These are phyloP conservation scores for Rhododendron williamsianum DNA, from an alignment of 148 eudicot genomes.

Conservation along the genomic window DNA sequence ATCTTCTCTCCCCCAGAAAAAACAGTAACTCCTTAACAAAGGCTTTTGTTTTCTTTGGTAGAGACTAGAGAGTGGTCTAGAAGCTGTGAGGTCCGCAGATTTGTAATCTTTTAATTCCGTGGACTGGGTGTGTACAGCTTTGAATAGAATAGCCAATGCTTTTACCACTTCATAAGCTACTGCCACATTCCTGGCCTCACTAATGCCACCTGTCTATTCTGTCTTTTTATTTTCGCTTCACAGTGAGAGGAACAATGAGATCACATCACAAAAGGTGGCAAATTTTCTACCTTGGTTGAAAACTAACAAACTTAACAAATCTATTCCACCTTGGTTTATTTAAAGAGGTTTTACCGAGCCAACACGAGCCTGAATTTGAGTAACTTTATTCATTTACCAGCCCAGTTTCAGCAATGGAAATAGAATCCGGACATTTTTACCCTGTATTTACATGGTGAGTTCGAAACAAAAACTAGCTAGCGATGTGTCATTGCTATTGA, in stretches of 20 bases:
- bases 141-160: not conserved
- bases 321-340: not conserved
- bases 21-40: not conserved
- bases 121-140: not conserved
- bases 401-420: not conserved
- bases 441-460: not conserved
- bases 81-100: not conserved
- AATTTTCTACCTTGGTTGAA: not conserved
- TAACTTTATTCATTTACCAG: not conserved
- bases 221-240: not conserved
- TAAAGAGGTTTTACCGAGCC: not conserved
- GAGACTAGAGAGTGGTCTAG: not conserved
- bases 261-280: not conserved
- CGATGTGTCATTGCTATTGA: not conserved
- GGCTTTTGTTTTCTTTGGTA: not conserved
- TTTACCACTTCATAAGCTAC: not conserved
- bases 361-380: not conserved
- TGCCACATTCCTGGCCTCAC: not conserved
- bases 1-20: constrained; percentile 12
- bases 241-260: not conserved
- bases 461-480: not conserved
- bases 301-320: not conserved
- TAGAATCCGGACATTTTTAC: not conserved
- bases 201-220: not conserved
- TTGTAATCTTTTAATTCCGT: not conserved